These are phyloP conservation scores for Backusella australiensis DNA, from an alignment of 192 early-diverging fungal species.

Conservation along the genomic window DNA sequence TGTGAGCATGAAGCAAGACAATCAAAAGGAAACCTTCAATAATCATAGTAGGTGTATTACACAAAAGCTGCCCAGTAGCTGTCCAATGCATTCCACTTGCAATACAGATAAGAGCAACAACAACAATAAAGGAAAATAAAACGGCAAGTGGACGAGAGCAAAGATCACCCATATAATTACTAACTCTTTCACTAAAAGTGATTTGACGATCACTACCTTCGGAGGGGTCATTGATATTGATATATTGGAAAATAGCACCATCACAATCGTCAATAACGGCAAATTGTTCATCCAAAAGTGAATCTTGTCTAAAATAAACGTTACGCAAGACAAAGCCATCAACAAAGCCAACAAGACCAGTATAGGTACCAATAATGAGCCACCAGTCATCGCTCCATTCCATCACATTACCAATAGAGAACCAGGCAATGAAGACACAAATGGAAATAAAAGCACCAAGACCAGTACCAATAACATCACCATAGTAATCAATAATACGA, in stretches of 20 bases:
- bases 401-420: slow-evolving; percentile 6
- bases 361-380: slow-evolving; percentile 25
- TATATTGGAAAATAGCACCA: background rate
- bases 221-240: background rate
- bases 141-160: slow-evolving; percentile 9
- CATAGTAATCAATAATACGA: slow-evolving; percentile 22
- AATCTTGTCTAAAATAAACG: slow-evolving; percentile 12
- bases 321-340: slow-evolving; percentile 25
- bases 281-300: slow-evolving; percentile 14
- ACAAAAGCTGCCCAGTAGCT: slow-evolving; percentile 16
- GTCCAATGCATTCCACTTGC: slow-evolving; percentile 24
- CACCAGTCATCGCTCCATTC: slow-evolving; percentile 22
- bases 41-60: slow-evolving; percentile 20
- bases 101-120: slow-evolving; percentile 12
- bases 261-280: background rate
- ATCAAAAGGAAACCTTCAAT: slow-evolving; percentile 26
- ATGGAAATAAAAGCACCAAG: slow-evolving; percentile 16
- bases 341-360: slow-evolving; percentile 22
- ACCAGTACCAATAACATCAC: slow-evolving; percentile 14
- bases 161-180: slow-evolving; percentile 1
- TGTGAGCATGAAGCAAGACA: slow-evolving; percentile 20
- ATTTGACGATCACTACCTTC: background rate
- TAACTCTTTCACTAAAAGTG: background rate
- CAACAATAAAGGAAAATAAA: background rate
- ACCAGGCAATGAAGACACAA: slow-evolving; percentile 10